Evolutionary conservation across 2,329 filamentous ascomycete species (phyloP), one percentile per base, ranked within the genome.

Genomic region (Diaporthe nobilis): DNA sequence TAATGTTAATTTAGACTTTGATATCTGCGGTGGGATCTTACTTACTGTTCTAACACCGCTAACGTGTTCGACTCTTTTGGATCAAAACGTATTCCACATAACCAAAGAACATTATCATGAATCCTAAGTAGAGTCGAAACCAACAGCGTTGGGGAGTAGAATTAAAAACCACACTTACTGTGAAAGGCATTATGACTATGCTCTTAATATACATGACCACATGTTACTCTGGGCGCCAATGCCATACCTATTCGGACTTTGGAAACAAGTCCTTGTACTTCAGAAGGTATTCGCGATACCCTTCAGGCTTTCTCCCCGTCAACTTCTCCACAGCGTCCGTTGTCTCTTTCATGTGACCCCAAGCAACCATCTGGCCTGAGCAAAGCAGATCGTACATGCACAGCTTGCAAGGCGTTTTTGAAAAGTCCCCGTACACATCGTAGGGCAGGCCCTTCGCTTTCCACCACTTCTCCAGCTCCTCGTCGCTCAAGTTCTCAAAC

Each of bases 301-400:
- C 67, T 28, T 44, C 3, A 4, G 76, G 51, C 70, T 77, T 77
- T 20, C 44, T 61, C 5, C 76, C 76, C 22, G 76, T 77, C 63
- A 77, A 42, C n/a, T 51, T 55, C 42, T 77, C 76, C n/a, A 77
- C 76, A 6, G 70, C 67, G 6, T 75, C 76, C 17, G 74, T 72
- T 13, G 73, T 74, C 55, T 77, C 39, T 2, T 49, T 51, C 76
- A 77, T 71, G 20, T 75, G 65, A 4, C 76, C 73, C 39, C 47
- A 63, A 17, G 63, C 47, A 12, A 77, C 73, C 63, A 77, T 75
- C 49, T 78, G 75, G 12, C 79, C 78, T 47, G 73, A 78, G 61
- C 77, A 77, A 3, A 77, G 61, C 63, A 80, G 47, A 44, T 79
- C 79, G 28, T 75, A 73, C 49, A 78, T 72, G 57, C 78, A 78